phyloP scores from a whole-genome alignment of 495 filamentous ascomycete species.

The Thermochaetoides thermophila region DNA sequence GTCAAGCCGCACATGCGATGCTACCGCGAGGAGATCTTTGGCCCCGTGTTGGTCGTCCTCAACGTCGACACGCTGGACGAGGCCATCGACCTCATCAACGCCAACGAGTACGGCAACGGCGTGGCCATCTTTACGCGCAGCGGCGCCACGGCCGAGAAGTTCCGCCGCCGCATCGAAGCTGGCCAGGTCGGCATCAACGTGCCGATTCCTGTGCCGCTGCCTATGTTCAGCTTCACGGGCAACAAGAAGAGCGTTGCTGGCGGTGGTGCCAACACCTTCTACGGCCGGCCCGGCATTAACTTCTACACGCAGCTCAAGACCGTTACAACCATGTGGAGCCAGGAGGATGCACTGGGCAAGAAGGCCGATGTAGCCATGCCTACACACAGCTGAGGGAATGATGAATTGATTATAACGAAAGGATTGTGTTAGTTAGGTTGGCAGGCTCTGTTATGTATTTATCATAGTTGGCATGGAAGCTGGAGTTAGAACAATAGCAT shows the following conservation, averaged over 20 bases:
- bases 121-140: conserved; percentile 49
- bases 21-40: conserved; percentile 96
- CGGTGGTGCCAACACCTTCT: conserved; percentile 87
- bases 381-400: conserved; percentile 40
- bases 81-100: conserved; percentile 48
- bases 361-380: conserved; percentile 88
- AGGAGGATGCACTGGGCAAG: conserved; percentile 64
- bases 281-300: conserved; percentile 76
- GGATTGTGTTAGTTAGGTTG: no score
- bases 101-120: conserved; percentile 53
- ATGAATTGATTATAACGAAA: no score
- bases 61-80: conserved; percentile 76
- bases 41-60: conserved; percentile 78
- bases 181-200: conserved; percentile 74
- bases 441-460: no score
- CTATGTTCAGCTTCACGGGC: conserved; percentile 96
- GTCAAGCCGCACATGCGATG: conserved; percentile 86
- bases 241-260: conserved; percentile 96
- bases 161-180: conserved; percentile 53
- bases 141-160: conserved; percentile 44
- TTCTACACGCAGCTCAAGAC: conserved; percentile 98
- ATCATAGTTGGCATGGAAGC: no score
- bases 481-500: no score
- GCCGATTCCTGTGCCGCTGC: conserved; percentile 72
- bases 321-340: conserved; percentile 81